Conservation (phyloP, 352 stramenopile species). For the Pythium guiyangense region DNA sequence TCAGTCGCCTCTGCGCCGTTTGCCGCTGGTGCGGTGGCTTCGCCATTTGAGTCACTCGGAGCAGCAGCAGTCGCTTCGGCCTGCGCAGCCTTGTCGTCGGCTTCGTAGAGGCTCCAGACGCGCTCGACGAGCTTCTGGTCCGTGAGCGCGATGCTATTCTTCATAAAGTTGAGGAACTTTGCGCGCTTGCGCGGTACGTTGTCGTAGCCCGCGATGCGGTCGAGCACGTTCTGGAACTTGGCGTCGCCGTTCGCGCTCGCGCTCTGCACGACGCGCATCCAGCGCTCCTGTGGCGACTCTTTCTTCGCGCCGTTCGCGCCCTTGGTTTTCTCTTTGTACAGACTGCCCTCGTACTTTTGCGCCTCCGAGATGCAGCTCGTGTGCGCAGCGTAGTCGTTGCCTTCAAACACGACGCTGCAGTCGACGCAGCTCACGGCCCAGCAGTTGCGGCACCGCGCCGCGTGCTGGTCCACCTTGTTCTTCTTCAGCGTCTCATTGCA, state of each 20-base stretch:
- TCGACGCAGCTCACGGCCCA: conserved; percentile 93
- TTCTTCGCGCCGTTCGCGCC: conserved; percentile 53
- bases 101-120: conserved; percentile 72
- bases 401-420: conserved; percentile 89
- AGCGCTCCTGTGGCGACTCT: conserved; percentile 85
- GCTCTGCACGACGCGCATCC: conserved; percentile 71
- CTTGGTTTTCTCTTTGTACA: conserved; percentile 78
- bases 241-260: conserved; percentile 39
- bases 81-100: conserved; percentile 45
- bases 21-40: background rate
- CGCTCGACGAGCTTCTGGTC: conserved; percentile 48
- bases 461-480: conserved; percentile 91
- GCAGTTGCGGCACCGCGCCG: conserved; percentile 79
- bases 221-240: conserved; percentile 64
- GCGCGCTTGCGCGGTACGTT: conserved; percentile 93
- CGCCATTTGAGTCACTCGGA: conserved; percentile 2
- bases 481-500: conserved; percentile 94
- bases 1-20: conserved; percentile 7
- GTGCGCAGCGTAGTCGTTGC: conserved; percentile 86
- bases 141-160: conserved; percentile 70
- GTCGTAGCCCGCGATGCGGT: conserved; percentile 71
- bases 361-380: conserved; percentile 92
- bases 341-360: conserved; percentile 90
- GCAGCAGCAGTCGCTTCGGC: conserved; percentile 8
- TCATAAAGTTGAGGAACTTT: conserved; percentile 93